Conservation (phyloP, 78 protist species). For the Protostelium mycophagum region DNA sequence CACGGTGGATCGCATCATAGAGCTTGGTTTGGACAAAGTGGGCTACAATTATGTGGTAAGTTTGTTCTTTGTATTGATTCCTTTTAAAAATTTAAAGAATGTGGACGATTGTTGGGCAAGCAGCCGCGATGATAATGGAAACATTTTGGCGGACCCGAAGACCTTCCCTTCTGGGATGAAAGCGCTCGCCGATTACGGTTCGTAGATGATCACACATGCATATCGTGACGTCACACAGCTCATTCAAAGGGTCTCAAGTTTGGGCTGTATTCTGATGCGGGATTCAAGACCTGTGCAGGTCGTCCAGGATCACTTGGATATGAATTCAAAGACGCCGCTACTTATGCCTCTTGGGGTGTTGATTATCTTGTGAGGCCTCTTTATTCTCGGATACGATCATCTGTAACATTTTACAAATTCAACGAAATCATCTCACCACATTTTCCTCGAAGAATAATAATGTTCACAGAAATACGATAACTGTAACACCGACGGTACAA, state of each 20-base stretch:
- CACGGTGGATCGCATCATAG: constrained; percentile 2
- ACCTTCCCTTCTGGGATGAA: constrained; percentile 78
- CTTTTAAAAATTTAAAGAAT: not conserved
- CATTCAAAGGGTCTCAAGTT: constrained; percentile 71
- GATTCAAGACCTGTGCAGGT: constrained; percentile 75
- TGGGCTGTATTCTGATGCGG: constrained; percentile 83
- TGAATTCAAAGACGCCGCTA: constrained; percentile 49
- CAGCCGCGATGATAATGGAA: constrained; percentile 1
- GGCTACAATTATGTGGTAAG: constrained; percentile 12
- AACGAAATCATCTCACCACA: not conserved
- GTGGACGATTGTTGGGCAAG: constrained; percentile 16
- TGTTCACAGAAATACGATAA: constrained; percentile 65
- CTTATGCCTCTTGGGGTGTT: constrained; percentile 59
- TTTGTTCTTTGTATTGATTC: not conserved
- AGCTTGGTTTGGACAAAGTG: not conserved
- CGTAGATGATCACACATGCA: not conserved
- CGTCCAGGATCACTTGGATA: constrained; percentile 63
- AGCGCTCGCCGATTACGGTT: constrained; percentile 65
- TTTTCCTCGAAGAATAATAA: not conserved
- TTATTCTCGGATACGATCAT: not conserved
- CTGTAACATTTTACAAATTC: not conserved
- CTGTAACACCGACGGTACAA: constrained; percentile 39
- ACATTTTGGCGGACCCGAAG: constrained; percentile 56
- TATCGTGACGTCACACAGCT: constrained; percentile 1
- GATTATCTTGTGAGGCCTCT: not conserved